Base-by-base conservation (phyloP, 192 early-diverging fungal genomes). In the Umbelopsis ramanniana region DNA sequence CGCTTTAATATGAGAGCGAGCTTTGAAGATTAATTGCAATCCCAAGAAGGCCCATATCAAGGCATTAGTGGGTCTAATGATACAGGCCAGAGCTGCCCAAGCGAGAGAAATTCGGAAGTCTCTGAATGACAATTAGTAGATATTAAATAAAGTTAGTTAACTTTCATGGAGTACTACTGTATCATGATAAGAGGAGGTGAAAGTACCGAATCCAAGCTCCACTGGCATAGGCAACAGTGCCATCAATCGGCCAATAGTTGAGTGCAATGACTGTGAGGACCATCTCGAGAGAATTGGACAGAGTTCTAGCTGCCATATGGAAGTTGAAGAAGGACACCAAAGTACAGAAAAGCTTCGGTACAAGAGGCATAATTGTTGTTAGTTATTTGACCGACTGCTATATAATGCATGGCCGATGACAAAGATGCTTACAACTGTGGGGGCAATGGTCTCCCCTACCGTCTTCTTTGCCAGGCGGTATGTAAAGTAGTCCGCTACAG, bases 31-130 rank as follows among this genome's bases (percentile, higher is more conserved):
- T 15, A 96, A 81, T 6, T 81, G 69, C 2, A 85, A 12, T 6
- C 93, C 95, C 17, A 95, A 78, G 70, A 87, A 92, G 2, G 93
- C 57, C 97, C 97, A 99, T 29, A 97, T 72, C 4, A 94, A 75
- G 4, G 83, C 95, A 68, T 92, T 95, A 10, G 97, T 99, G 5
- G 96, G 96, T 33, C 97, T 86, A 46, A 97, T 75, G 35, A 98
- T 83, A 77, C 97, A 98, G 0, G 89, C 87, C 7, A 93, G 46
- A 2, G 93, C 92, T 7, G 96, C 97, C 52, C 93, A 83, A 1
- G 69, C 50, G 10, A 98, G 81, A 0, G 93, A 83, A 5, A 83
- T 10, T 3, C 72, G 72, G 55, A 74, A 70, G 12, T 63, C 15
- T 19, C 77, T 79, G 29, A 7, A 43, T 60, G 29, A 26, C 43